These are phyloP conservation scores for Moniliella sp. DNA, from an alignment of 1,284 basidiomycete species.

Conservation along the genomic window DNA sequence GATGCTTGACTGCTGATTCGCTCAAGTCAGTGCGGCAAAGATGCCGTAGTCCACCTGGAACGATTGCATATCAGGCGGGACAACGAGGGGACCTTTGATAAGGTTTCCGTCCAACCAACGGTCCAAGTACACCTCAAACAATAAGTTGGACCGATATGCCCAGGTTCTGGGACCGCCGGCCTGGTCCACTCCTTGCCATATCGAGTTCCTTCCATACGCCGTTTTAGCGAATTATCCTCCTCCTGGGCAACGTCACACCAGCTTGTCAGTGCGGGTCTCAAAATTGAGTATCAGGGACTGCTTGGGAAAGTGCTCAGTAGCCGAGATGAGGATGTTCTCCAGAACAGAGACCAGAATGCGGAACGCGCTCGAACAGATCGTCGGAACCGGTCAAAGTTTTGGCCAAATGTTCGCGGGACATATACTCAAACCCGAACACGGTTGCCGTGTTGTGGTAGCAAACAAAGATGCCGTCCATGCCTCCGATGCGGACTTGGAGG, in stretches of 20 bases:
- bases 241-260: not conserved
- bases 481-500: slow-evolving; percentile 82
- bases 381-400: not conserved
- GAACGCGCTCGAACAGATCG: too few relatives aligned
- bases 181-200: not conserved
- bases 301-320: not conserved
- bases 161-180: too few relatives aligned
- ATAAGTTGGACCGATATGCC: slow-evolving; percentile 4
- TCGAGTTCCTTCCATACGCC: not conserved
- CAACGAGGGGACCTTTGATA: slow-evolving; percentile 14
- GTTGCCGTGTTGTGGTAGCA: slow-evolving; percentile 78
- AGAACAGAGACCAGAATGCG: too few relatives aligned
- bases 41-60: too few relatives aligned
- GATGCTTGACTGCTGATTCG: too few relatives aligned
- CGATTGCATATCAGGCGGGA: too few relatives aligned
- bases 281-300: not conserved
- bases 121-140: slow-evolving; percentile 23
- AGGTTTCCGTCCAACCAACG: slow-evolving; percentile 18
- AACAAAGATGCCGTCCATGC: slow-evolving; percentile 88
- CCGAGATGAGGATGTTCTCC: too few relatives aligned
- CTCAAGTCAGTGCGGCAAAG: too few relatives aligned
- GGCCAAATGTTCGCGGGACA: slow-evolving; percentile 37
- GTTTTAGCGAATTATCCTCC: not conserved
- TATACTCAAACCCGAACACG: slow-evolving; percentile 84
- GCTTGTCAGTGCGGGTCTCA: not conserved